These are phyloP conservation scores for Amaranthus cruentus DNA, from an alignment of 148 eudicot species.

Conservation along the genomic window DNA sequence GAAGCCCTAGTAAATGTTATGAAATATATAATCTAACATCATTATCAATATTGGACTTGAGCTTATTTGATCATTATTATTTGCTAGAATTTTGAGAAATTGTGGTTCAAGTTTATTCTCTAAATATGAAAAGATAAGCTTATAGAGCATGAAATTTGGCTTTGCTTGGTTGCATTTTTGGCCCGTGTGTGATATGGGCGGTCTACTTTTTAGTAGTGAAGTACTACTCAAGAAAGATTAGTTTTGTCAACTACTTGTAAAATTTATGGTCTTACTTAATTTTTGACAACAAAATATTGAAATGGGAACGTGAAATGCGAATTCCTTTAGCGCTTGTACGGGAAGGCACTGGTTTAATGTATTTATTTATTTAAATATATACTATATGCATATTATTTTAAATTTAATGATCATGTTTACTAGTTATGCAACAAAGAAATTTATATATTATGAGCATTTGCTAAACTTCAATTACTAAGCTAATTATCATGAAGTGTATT, in stretches of 20 bases:
- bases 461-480: too few species aligned
- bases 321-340: too few species aligned
- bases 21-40: too few species aligned
- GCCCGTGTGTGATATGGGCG: constrained; percentile 12
- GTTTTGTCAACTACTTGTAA: constrained; percentile 12
- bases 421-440: too few species aligned
- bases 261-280: not conserved
- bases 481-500: too few species aligned
- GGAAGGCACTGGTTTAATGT: too few species aligned
- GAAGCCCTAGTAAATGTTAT: too few species aligned
- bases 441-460: too few species aligned
- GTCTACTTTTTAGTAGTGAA: constrained; percentile 6
- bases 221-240: constrained; percentile 2
- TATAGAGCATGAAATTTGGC: constrained; percentile 13
- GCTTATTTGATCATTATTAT: constrained; percentile 26
- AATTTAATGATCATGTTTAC: too few species aligned
- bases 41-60: constrained; percentile 10
- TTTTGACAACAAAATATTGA: not conserved
- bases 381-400: too few species aligned
- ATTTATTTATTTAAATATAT: too few species aligned
- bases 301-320: not conserved
- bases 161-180: constrained; percentile 22
- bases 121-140: constrained; percentile 20
- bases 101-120: constrained; percentile 23
- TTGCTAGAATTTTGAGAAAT: constrained; percentile 1